These are phyloP conservation scores for Sextonia rubra DNA, from an alignment of 164 flowering plant genomes.

Conservation along the genomic window DNA sequence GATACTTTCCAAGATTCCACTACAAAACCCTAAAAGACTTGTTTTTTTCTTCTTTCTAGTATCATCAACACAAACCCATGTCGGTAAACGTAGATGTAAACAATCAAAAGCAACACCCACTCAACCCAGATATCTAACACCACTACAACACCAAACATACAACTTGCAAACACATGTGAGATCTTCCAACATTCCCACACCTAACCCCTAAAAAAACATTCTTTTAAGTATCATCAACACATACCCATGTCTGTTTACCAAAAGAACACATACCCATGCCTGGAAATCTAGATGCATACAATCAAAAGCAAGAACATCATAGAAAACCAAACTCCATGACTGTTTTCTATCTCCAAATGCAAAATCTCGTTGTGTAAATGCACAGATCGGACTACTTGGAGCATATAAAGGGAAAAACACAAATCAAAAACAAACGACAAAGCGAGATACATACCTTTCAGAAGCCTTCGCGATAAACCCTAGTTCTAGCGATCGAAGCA, in stretches of 20 bases:
- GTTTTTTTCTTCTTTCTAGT: background rate
- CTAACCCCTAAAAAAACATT: background rate
- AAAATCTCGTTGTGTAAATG: too few relatives aligned
- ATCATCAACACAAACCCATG: background rate
- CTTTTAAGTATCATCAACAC: background rate
- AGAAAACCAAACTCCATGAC: too few relatives aligned
- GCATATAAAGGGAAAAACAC: too few relatives aligned
- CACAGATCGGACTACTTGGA: too few relatives aligned
- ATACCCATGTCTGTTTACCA: background rate
- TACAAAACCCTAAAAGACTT: background rate
- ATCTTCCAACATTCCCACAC: background rate
- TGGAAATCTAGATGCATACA: background rate
- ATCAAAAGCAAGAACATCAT: background rate
- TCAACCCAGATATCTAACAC: background rate
- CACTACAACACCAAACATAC: background rate
- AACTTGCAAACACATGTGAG: background rate
- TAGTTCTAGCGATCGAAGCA: too few relatives aligned
- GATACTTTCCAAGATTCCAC: background rate
- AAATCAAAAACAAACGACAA: too few relatives aligned
- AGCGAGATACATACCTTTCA: too few relatives aligned
- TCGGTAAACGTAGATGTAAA: background rate
- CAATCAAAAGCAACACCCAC: background rate
- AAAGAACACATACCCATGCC: too few relatives aligned
- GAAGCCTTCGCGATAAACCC: too few relatives aligned
- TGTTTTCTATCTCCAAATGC: too few relatives aligned